These are phyloP conservation scores for Termitomyces bulborhizus DNA, from an alignment of 768 basidiomycete genomes.

Conservation along the genomic window DNA sequence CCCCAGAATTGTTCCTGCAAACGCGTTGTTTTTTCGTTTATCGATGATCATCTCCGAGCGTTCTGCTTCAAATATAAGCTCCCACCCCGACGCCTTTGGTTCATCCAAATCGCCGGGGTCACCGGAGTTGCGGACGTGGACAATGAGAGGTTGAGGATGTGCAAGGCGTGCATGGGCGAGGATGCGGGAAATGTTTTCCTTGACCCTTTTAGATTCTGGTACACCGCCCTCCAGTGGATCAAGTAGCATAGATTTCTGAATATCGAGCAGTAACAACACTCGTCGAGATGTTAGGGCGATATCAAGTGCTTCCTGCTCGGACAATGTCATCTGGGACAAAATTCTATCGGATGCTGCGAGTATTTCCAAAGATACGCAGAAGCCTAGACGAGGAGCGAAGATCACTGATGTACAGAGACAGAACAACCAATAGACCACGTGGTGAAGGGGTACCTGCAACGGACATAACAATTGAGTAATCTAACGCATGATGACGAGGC, in stretches of 20 bases:
- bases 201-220: conserved; percentile 35
- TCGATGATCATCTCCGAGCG: conserved; percentile 51
- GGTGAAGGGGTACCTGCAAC: background rate
- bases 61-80: conserved; percentile 48
- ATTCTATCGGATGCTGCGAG: background rate
- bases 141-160: conserved; percentile 44
- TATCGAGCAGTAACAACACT: conserved; percentile 55
- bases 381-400: background rate
- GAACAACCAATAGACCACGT: background rate
- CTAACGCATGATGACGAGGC: too few species aligned
- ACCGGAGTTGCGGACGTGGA: conserved; percentile 65
- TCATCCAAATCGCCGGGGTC: conserved; percentile 58
- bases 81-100: conserved; percentile 50
- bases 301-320: background rate
- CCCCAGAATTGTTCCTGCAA: conserved; percentile 49
- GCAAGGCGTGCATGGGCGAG: conserved; percentile 45
- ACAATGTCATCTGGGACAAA: background rate
- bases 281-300: conserved; percentile 21
- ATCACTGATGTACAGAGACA: background rate
- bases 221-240: conserved; percentile 40
- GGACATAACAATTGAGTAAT: background rate
- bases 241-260: conserved; percentile 46
- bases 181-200: conserved; percentile 42
- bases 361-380: background rate
- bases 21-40: conserved; percentile 68